Evolutionary conservation across 805 yeast genomes (phyloP), one percentile per base, ranked within the genome.

Genomic region (Saccharomycopsis fodiens): DNA sequence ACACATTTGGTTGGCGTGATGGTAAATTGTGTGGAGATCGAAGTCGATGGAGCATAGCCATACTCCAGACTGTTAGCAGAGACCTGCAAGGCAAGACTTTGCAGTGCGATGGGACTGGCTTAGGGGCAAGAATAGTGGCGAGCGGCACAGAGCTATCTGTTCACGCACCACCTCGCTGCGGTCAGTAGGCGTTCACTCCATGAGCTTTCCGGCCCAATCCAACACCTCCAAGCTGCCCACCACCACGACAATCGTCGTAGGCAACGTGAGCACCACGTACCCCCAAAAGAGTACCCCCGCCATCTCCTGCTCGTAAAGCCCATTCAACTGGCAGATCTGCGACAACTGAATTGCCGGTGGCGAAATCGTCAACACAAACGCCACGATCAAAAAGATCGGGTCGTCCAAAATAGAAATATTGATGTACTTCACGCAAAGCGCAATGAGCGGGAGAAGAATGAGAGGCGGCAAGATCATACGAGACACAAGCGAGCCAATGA

Each of bases 271-370:
- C 2, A 84, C 72, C 15, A 77, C 91, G 54, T 84, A 84, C 3
- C 93, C 91, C 84, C 89, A 84, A 53, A 84, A 84, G 52, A 84
- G 65, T 15, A 84, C 83, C 23, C 86, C 86, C 0, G 85, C 81
- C 91, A 84, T 84, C 61, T 84, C 94, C 56, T 75, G 79, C 58
- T 84, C 89, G 60, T 75, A 84, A 39, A 83, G 68, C 54, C 78
- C 81, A 59, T 84, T 84, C 55, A 84, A 66, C 57, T 82, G 91
- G 45, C 87, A 82, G 51, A 84, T 84, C 59, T 84, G 94, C 20
- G 88, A 80, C 46, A 84, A 66, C 62, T 84, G 94, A 53, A 84
- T 83, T 3, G 91, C 93, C 2, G 94, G 93, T 2, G 94, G 93
- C 1, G 88, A 76, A 2, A 82, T 76, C 1, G 89, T 83, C 51